phyloP scores from a whole-genome alignment of 208 protist genomes.

The Acanthamoeba culbertsoni region DNA sequence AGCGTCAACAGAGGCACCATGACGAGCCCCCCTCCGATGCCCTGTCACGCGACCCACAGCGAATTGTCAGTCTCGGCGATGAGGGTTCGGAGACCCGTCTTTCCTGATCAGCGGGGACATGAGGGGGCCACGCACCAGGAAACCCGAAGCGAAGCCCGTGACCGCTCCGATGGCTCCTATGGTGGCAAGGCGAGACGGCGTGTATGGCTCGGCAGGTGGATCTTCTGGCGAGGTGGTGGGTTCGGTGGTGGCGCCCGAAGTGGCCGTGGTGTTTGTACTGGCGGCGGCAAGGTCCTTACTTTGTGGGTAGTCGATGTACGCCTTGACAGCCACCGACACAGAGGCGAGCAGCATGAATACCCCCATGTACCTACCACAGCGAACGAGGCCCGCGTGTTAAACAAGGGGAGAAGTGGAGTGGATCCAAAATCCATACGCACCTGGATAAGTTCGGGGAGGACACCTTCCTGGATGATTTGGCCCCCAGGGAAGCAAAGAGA shows the following conservation, averaged over 20 bases:
- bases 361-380: neutral
- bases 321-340: neutral
- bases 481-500: neutral
- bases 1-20: constrained; percentile 13
- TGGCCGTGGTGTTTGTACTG: neutral
- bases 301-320: neutral
- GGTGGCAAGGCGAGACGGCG: neutral
- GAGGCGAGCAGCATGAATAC: neutral
- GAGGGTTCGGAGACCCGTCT: neutral
- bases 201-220: neutral
- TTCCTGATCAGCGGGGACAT: neutral
- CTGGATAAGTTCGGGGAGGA: too few relatives aligned
- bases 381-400: neutral
- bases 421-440: neutral
- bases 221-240: neutral
- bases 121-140: neutral
- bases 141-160: neutral
- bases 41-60: too few relatives aligned
- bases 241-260: neutral
- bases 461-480: neutral
- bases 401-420: neutral
- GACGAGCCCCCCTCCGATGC: neutral
- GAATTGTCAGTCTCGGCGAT: too few relatives aligned
- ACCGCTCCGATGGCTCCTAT: neutral
- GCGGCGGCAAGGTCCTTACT: neutral